These are phyloP conservation scores for Solanum infundibuliforme DNA, from an alignment of 257 asterid species.

Conservation along the genomic window DNA sequence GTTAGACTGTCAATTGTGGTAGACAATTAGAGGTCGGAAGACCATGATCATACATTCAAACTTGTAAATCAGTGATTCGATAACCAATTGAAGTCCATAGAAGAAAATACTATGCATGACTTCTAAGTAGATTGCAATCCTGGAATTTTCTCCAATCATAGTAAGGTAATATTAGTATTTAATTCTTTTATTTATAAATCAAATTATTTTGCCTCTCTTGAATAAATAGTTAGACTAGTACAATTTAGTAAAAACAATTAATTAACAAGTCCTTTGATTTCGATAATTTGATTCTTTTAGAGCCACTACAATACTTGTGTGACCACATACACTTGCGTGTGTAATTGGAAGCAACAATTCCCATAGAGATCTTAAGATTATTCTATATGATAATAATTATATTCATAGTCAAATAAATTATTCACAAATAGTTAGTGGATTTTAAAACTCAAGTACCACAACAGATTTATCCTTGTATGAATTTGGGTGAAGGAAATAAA, in stretches of 20 bases:
- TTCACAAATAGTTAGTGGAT: no score
- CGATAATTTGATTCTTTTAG: neutral
- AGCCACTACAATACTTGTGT: neutral
- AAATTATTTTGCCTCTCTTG: neutral
- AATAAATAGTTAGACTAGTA: neutral
- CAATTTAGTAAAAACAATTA: no score
- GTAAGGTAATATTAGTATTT: neutral
- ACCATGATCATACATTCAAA: neutral
- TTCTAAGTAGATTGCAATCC: neutral
- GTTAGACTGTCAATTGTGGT: neutral
- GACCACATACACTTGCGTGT: neutral
- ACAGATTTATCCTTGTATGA: no score
- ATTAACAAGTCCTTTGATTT: neutral
- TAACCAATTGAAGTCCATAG: neutral
- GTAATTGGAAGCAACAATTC: neutral
- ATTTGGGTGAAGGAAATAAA: neutral
- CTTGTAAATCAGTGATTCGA: neutral
- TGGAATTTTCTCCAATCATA: neutral
- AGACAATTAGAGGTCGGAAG: neutral
- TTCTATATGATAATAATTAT: no score
- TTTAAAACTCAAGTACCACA: no score
- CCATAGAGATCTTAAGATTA: neutral
- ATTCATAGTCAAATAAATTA: neutral
- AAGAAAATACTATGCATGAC: no score
- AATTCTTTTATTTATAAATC: no score